Base-by-base conservation (phyloP, 2,329 filamentous ascomycete species). In the Exutisphaerella laricina region DNA sequence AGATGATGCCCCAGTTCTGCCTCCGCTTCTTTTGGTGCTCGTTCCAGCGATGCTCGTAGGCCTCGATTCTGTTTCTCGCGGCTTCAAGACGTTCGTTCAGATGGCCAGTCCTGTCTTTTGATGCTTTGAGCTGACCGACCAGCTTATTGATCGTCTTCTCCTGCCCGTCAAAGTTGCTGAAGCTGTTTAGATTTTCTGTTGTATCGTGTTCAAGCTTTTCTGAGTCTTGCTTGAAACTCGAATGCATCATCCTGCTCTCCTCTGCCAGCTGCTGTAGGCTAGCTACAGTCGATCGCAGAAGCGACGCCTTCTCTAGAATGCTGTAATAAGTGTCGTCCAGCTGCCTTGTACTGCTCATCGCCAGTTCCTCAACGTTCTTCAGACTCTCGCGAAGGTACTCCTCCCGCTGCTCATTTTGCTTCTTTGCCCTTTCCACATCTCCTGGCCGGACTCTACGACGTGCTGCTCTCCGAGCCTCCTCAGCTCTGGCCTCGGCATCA, bases 311-410 rank as follows among this genome's bases (percentile, higher is more conserved):
- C 59, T 86, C 80, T 21, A 88, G 70, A 7, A 88, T 75, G 0
- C 78, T 77, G 51, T 85, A 84, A 66, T 88, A 89, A 3, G 82
- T 82, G 45, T 84, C 78, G 60, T 89, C 84, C 30, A 90, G 75
- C 23, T 75, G 75, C 47, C 75, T 72, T 12, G 80, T 85, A 17
- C 42, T 78, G 72, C 16, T 83, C 83, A 60, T 80, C 73, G 22
- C 73, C 67, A 53, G 73, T 74, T 61, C 59, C 41, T 63, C 59
- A 8, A 88, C 70, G 36, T 51, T 53, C 39, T 67, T 63, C 7
- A 73, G 56, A 16, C 66, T 63, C 14, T 55, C 45, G 5, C 64
- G 61, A 6, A 73, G 60, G 39, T 70, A 63, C 35, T 54, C 57
- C 56, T 56, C 60, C 57, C 69, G 60, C 53, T 58, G 66, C 58